Evolutionary conservation across 1,139 yeast genomes (phyloP), one percentile per base, ranked within the genome.

Genomic region (Candida smagusa): DNA sequence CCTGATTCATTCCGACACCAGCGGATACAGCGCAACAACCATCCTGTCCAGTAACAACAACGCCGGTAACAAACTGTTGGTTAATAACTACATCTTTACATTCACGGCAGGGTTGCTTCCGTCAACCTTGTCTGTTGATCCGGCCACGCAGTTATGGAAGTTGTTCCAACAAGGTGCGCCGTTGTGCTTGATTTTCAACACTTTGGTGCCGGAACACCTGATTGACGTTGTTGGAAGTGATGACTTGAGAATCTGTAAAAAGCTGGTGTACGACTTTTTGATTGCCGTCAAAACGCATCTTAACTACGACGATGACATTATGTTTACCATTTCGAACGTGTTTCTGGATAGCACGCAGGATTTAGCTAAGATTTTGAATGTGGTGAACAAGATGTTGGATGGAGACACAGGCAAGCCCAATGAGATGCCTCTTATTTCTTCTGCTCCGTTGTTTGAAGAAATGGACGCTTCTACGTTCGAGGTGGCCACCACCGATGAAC

Each of bases 91-190:
- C 42, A 58, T 74, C 38, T 71, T 68, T 46, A 84, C 92, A 0
- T 84, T 81, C 58, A 75, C 86, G 24, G 84, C 87, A 31, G 94
- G 94, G 22, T 81, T 82, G 12, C 63, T 84, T 34, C 94, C 94
- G 2, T 84, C 87, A 3, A 79, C 76, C 39, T 71, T 79, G 40
- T 75, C 77, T 40, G 84, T 86, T 50, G 99, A 92, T 56, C 97
- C 98, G 2, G 97, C 87, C 2, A 88, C 97, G 1, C 90, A 88
- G 47, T 61, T 92, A 36, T 87, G 96, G 81, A 83, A 87, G 50
- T 68, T 92, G 33, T 83, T 92, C 53, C 94, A 92, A 51, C 89
- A 86, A 52, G 98, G 98, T 6, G 84, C 95, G 2, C 95, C 97
- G 6, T 71, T 92, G 35, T 90, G 98, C 59, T 76, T 87, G 34